Evolutionary conservation across 1,284 basidiomycete genomes (phyloP), one percentile per base, ranked within the genome.

Genomic region (Xerocomus minutiporus): DNA sequence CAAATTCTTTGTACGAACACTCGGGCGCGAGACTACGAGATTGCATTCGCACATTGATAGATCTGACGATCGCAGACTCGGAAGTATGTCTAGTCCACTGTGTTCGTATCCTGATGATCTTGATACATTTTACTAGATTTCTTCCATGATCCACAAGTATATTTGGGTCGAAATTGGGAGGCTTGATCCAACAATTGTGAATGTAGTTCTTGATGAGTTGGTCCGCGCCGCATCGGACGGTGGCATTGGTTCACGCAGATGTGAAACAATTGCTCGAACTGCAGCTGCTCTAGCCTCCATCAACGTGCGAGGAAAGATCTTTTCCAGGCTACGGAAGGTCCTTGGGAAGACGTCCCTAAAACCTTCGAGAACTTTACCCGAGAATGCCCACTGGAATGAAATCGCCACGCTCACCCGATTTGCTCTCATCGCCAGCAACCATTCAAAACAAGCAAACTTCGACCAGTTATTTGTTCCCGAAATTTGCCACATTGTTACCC

Each of bases 391-490:
- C 55, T 95, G 91, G 90, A 83, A 80, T 56, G 92, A 95, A 66
- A 88, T 95, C 11, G 85, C 88, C 3, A 86, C 86, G 1, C 74
- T 94, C 32, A 77, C 88, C 34, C 83, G 91, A 13, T 79, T 95
- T 34, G 77, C 82, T 43, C 77, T 90, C 15, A 78, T 86, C 8
- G 81, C 90, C 17, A 82, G 85, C 40, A 86, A 90, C 60, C 82
- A 85, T 47, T 79, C 81, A 0, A 80, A 78, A 43, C 78, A 84
- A 32, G 73, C 80, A 2, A 74, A 78, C 17, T 83, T 86, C 58
- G 82, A 82, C 48, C 88, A 91, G 61, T 74, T 93, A 28, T 93
- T 86, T 66, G 78, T 93, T 5, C 88, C 93, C 0, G 92, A 96
- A 65, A 76, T 90, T 35, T 76, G 86, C 43, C 89, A 95, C 67